Evolutionary conservation across 208 protist genomes (phyloP), one percentile per base, ranked within the genome.

Genomic region (Acanthamoeba culbertsoni): DNA sequence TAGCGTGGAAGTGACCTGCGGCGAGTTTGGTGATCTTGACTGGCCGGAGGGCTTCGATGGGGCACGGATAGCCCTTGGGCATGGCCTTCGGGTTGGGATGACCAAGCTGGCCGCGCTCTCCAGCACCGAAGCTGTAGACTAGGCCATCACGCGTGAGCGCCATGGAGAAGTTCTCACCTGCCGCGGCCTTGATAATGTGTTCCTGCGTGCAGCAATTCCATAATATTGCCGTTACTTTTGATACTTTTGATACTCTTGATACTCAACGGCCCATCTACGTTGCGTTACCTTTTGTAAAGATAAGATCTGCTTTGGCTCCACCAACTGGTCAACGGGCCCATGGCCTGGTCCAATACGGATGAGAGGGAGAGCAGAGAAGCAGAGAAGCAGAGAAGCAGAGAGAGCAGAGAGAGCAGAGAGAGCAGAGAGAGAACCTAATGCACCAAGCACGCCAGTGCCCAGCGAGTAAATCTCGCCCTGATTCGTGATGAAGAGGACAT

Each of bases 161-260:
- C 68, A 93, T 14, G n/a, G 88, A 93, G 46, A 93, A 93, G 68
- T 93, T 40, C 43, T 77, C 88, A 14, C 88, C 88, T 18, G 88
- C 88, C 2, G 88, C 88, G 1, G 68, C 88, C 16, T 28, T 46
- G 5, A 93, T 55, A 8, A 40, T 40, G 55, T 71, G 55, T 35
- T 91, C 84, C 84, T 91, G 28, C 40, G 33, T 46, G 33, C 23
- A n/a, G 35, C 16, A n/a, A 59, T 59, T 59, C 51, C 14, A 59
- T 23, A 23, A n/a, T n/a, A 59, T 14, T 23, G 51, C 51, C 14
- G 14, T 23, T n/a, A 59, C 51, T 23, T 59, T n/a, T n/a, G n/a
- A n/a, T n/a, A n/a, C n/a, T n/a, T n/a, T n/a, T n/a, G n/a, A n/a
- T n/a, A n/a, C n/a, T n/a, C n/a, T n/a, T n/a, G n/a, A n/a, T n/a